A percentile compares a stretch with the other conserved stretches of the same genome.
phyloP scores from a whole-genome alignment of 1,139 yeast genomes.

The Pichia sp. region DNA sequence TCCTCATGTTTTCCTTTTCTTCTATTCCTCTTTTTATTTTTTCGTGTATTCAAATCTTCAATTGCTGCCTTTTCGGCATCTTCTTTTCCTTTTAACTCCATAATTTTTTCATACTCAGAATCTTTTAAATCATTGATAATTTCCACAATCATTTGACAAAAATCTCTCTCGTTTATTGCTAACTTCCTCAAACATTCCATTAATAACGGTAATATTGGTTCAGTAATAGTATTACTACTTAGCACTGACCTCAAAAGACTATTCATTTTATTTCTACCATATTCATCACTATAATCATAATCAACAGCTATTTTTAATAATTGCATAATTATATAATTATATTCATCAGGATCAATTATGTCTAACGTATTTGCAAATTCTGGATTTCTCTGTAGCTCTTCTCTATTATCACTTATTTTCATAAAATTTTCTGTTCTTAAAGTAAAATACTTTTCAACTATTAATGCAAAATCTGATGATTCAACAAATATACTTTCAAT shows the following conservation, averaged over 20 bases:
- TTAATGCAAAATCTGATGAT: constrained; percentile 61
- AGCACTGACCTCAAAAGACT: constrained; percentile 61
- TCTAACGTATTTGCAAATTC: constrained; percentile 19
- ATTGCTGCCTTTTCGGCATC: constrained; percentile 15
- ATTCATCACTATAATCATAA: constrained; percentile 86
- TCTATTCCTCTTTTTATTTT: constrained; percentile 20
- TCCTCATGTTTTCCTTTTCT: constrained; percentile 14
- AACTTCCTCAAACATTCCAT: constrained; percentile 62
- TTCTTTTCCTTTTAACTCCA: constrained; percentile 25
- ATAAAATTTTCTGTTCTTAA: constrained; percentile 37
- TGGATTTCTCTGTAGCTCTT: constrained; percentile 14
- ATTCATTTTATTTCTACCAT: constrained; percentile 79
- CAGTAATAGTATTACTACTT: constrained; percentile 32
- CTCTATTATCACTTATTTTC: constrained; percentile 28
- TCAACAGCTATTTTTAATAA: constrained; percentile 59
- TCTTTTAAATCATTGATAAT: constrained; percentile 80
- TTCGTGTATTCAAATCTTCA: constrained; percentile 9
- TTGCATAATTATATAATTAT: constrained; percentile 74
- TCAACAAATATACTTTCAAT: constrained; percentile 78
- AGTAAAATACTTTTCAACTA: constrained; percentile 47
- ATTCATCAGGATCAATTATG: constrained; percentile 42
- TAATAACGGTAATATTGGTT: constrained; percentile 44
- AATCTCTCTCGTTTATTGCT: constrained; percentile 77
- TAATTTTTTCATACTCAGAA: constrained; percentile 39
- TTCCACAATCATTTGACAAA: constrained; percentile 79